Percentiles rank a stretch among this genome's conserved stretches.
Evolutionary conservation across 2,329 filamentous ascomycete genomes (phyloP).

Genomic region (Reticulascus tulasneorum): DNA sequence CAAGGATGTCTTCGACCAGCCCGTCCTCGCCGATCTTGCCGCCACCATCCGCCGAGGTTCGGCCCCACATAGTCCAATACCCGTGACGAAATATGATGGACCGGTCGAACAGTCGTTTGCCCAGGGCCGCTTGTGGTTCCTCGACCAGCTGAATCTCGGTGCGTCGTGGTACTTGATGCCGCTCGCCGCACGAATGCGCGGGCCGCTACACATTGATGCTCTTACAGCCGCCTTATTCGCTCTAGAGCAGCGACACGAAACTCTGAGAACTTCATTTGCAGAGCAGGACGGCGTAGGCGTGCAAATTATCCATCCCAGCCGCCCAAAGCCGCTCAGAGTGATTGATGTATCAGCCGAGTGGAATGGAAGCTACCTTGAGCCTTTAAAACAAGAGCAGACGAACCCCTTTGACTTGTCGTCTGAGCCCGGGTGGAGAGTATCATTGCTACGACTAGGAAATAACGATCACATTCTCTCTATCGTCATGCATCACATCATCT

Average conservation of each 20-base stretch:
- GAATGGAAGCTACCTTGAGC: background rate
- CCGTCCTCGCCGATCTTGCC: slow-evolving; percentile 4
- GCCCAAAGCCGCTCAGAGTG: background rate
- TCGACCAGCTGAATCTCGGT: too few species aligned
- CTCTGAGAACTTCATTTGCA: too few species aligned
- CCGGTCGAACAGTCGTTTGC: too few species aligned
- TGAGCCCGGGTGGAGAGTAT: slow-evolving; percentile 19
- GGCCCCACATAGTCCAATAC: too few species aligned
- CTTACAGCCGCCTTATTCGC: too few species aligned
- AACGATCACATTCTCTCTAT: slow-evolving; percentile 19
- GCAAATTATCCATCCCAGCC: slow-evolving; percentile 6
- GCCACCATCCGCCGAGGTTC: background rate
- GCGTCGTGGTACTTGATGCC: too few species aligned
- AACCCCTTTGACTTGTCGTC: slow-evolving; percentile 18
- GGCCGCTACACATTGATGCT: too few species aligned
- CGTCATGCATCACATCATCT: slow-evolving; percentile 24
- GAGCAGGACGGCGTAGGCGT: too few species aligned
- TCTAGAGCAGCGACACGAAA: too few species aligned
- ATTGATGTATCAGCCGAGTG: background rate
- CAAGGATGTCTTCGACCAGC: slow-evolving; percentile 10
- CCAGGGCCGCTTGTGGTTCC: too few species aligned
- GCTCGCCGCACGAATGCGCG: too few species aligned
- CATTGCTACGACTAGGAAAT: slow-evolving; percentile 7
- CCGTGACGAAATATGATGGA: too few species aligned
- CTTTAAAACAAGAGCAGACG: slow-evolving; percentile 12